Base-by-base conservation (phyloP, 1,284 basidiomycete species). In the Sanghuangporus baumii region DNA sequence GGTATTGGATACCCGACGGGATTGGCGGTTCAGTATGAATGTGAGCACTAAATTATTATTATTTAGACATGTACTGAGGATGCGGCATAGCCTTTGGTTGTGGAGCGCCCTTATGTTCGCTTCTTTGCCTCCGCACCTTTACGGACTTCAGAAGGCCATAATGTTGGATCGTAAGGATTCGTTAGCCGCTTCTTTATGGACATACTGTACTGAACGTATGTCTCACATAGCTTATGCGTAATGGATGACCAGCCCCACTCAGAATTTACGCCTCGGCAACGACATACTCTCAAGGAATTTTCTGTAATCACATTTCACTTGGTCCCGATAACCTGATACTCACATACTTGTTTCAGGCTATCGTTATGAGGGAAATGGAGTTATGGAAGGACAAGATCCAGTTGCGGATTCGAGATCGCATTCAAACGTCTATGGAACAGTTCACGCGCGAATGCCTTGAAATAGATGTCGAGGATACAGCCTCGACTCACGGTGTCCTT, bases 281-380 rank as follows among this genome's bases (percentile, higher is more conserved):
- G 95, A 50, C 91, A 96, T 75, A 95, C 93, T 1, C 79, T 98
- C 64, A 96, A 96, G 71, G 95, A 98, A 74, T 97, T 98, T 73
- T 94, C 94, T 67, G 79, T 77, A 67, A 31, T 80, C 64, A 50
- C 43, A 36, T 31, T 14, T 56, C 50, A n/a, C 50, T 26, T n/a
- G 41, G n/a, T 52, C 23, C n/a, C 3, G 40, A 55, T 16, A 18
- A 3, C 41, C 47, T 34, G 12, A 59, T 58, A 41, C 41, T 40
- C 38, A 62, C 67, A 41, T 71, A 37, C 8, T 26, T 43, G 46
- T 12, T 31, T n/a, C 52, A 85, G 80, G 89, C 91, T 5, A 88
- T 98, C 60, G 88, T 90, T n/a, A 94, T 97, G 89, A 86, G 95
- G 51, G 95, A 98, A 75, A 88, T 98, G 86, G 95, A 97, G 73